Percentiles rank a stretch among this genome's conserved stretches.
Evolutionary conservation across 1,139 yeast species (phyloP).

Genomic region (Candida sp.): DNA sequence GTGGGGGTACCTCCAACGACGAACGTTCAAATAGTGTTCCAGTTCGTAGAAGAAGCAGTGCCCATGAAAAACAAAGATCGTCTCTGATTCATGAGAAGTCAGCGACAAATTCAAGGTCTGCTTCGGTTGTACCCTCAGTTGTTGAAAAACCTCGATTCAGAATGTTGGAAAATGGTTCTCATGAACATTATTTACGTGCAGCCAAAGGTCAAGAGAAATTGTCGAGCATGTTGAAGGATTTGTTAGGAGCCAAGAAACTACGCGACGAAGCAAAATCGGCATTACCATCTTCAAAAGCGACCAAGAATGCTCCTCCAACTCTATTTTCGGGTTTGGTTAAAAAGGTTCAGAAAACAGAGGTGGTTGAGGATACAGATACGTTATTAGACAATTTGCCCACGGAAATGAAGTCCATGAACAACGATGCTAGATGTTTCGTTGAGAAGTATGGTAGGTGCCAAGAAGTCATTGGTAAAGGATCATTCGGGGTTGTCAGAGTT

Average conservation of each 20-base stretch:
- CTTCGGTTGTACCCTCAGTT: slow-evolving; percentile 36
- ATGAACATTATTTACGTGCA: slow-evolving; percentile 74
- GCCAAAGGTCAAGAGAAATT: slow-evolving; percentile 87
- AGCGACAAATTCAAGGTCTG: slow-evolving; percentile 33
- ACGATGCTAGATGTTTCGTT: slow-evolving; percentile 40
- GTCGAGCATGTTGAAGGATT: slow-evolving; percentile 80
- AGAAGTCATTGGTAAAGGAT: slow-evolving; percentile 47
- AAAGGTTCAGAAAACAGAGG: slow-evolving; percentile 25
- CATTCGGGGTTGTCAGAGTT: slow-evolving; percentile 46
- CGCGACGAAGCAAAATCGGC: slow-evolving; percentile 83
- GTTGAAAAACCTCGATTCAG: slow-evolving; percentile 40
- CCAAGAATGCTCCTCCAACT: slow-evolving; percentile 55
- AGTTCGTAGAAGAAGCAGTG: background rate
- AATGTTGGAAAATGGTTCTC: slow-evolving; percentile 63
- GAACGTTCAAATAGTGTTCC: background rate
- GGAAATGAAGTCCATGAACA: slow-evolving; percentile 2
- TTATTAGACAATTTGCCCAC: background rate
- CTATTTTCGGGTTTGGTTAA: slow-evolving; percentile 78
- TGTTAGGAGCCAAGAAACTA: slow-evolving; percentile 76
- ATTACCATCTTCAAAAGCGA: slow-evolving; percentile 25
- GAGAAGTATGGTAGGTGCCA: slow-evolving; percentile 50
- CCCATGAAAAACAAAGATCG: background rate
- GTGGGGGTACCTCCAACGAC: background rate
- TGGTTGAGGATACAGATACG: background rate
- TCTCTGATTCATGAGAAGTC: background rate